Evolutionary conservation across 768 basidiomycete genomes (phyloP).

Genomic region (Xerocomellus chrysenteron): DNA sequence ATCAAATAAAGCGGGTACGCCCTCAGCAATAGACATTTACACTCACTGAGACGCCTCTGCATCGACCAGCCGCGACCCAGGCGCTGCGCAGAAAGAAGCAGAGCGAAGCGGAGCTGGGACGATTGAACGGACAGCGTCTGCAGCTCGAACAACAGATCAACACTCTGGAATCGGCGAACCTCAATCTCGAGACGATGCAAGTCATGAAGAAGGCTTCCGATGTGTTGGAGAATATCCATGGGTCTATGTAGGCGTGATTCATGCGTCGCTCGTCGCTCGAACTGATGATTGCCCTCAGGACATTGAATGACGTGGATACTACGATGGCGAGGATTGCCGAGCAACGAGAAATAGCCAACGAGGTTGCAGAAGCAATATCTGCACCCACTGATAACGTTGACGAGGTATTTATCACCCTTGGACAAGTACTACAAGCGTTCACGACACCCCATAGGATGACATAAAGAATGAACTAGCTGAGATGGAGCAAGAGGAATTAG

Average conservation of each 20-base stretch:
- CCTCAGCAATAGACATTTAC: not conserved
- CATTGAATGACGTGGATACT: slow-evolving; percentile 83
- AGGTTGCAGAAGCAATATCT: slow-evolving; percentile 88
- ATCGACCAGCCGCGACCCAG: slow-evolving; percentile 69
- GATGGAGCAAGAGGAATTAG: slow-evolving; percentile 85
- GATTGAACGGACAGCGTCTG: slow-evolving; percentile 78
- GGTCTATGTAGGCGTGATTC: slow-evolving; percentile 67
- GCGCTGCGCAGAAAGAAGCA: slow-evolving; percentile 94
- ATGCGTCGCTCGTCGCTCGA: not conserved
- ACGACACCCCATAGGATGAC: slow-evolving; percentile 58
- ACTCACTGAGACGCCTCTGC: slow-evolving; percentile 11
- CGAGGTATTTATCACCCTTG: slow-evolving; percentile 52
- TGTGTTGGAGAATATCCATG: slow-evolving; percentile 87
- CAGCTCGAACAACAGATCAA: slow-evolving; percentile 97
- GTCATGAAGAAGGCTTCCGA: slow-evolving; percentile 96
- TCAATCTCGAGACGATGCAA: slow-evolving; percentile 95
- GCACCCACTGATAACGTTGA: slow-evolving; percentile 67
- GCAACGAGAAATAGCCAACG: slow-evolving; percentile 89
- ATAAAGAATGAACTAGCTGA: slow-evolving; percentile 79
- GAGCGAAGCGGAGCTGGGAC: slow-evolving; percentile 82
- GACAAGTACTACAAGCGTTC: not conserved
- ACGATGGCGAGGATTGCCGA: slow-evolving; percentile 87
- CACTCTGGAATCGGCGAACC: slow-evolving; percentile 94
- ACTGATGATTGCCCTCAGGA: slow-evolving; percentile 44
- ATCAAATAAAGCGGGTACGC: slow-evolving; percentile 86